These are phyloP conservation scores for Xylariaceae sp. DNA, from an alignment of 2,329 filamentous ascomycete species.

Conservation along the genomic window DNA sequence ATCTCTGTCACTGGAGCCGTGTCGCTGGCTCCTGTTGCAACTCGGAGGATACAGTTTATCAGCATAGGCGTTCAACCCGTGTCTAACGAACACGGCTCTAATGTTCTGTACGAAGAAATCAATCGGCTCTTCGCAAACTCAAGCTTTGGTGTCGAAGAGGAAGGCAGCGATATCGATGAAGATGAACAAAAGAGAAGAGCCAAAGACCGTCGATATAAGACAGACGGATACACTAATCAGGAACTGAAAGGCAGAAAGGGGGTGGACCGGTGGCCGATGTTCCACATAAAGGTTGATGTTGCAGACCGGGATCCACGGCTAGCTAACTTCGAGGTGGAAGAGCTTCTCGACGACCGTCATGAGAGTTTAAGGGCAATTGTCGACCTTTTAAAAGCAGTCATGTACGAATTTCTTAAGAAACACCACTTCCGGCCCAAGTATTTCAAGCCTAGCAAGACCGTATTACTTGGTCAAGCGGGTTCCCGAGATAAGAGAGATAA, in stretches of 20 bases:
- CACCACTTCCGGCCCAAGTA: slow-evolving; percentile 66
- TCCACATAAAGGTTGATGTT: slow-evolving; percentile 70
- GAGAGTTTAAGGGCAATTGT: slow-evolving; percentile 58
- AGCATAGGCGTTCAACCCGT: slow-evolving; percentile 75
- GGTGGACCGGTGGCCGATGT: slow-evolving; percentile 86
- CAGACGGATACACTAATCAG: slow-evolving; percentile 50
- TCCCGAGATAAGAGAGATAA: slow-evolving; percentile 3
- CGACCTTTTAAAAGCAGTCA: slow-evolving; percentile 68
- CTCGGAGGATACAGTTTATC: slow-evolving; percentile 77
- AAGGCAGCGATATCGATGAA: slow-evolving; percentile 43
- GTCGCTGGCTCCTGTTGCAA: slow-evolving; percentile 70
- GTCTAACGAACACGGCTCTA: slow-evolving; percentile 55
- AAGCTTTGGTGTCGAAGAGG: slow-evolving; percentile 69
- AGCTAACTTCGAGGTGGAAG: slow-evolving; percentile 37
- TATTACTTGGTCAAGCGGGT: slow-evolving; percentile 1
- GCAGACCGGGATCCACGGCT: slow-evolving; percentile 8
- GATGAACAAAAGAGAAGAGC: slow-evolving; percentile 28
- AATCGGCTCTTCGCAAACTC: slow-evolving; percentile 79
- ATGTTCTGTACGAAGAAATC: slow-evolving; percentile 74
- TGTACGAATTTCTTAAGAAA: slow-evolving; percentile 74
- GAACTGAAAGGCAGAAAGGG: slow-evolving; percentile 63
- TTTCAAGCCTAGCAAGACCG: slow-evolving; percentile 15
- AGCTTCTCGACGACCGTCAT: slow-evolving; percentile 49
- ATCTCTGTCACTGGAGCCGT: slow-evolving; percentile 72
- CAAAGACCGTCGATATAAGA: slow-evolving; percentile 40